Conservation (phyloP, 148 eudicot genomes). For the Dianthus caryophyllus region DNA sequence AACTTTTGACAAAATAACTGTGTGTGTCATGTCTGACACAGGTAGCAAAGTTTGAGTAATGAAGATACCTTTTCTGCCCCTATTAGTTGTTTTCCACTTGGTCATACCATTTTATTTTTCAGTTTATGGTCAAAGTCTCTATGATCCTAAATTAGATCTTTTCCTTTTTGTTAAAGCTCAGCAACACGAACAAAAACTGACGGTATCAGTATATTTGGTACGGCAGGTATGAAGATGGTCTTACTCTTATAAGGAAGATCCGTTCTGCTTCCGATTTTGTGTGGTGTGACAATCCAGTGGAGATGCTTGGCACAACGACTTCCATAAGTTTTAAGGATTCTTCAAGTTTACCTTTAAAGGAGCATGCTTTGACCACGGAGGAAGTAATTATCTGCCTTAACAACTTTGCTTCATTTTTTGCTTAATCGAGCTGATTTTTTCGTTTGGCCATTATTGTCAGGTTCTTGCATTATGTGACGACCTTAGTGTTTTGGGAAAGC, state of each 20-base stretch:
- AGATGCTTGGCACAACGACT: constrained; percentile 71
- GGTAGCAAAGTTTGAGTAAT: no score
- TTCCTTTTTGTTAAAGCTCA: neutral
- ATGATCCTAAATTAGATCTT: no score
- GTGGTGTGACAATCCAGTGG: constrained; percentile 64
- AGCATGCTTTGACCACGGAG: constrained; percentile 65
- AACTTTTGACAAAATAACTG: no score
- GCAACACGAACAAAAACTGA: neutral
- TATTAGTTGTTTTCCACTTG: no score
- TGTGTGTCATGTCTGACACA: no score
- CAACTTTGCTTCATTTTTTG: neutral
- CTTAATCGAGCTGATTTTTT: constrained; percentile 14
- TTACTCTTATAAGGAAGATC: constrained; percentile 56
- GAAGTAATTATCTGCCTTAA: constrained; percentile 44
- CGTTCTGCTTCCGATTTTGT: constrained; percentile 76
- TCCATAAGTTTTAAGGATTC: constrained; percentile 63
- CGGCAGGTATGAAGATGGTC: constrained; percentile 71
- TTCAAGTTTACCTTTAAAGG: constrained; percentile 52
- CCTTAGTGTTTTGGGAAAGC: constrained; percentile 77
- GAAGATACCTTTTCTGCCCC: no score
- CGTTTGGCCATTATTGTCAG: constrained; percentile 28
- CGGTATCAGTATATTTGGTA: neutral
- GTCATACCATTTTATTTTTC: no score
- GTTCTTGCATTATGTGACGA: constrained; percentile 78
- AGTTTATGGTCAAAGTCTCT: no score